Percentiles rank a stretch among this genome's conserved stretches.
These are phyloP conservation scores for Thecamonas trahens DNA, from an alignment of 78 protist species.

Conservation along the genomic window DNA sequence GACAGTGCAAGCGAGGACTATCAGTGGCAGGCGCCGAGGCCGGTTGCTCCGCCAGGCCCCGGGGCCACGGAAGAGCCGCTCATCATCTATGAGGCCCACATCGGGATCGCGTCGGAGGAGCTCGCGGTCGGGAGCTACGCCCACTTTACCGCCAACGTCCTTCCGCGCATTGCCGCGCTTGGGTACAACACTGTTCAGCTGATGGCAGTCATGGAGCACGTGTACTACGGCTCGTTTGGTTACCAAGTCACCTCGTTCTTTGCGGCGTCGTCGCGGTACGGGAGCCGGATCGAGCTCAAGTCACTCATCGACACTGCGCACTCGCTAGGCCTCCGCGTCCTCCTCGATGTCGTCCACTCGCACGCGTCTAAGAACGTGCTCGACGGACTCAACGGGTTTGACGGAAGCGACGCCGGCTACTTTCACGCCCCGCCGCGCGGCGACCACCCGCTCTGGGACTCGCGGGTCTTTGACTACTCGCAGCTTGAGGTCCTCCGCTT, in stretches of 20 bases:
- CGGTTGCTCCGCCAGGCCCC: slow-evolving; percentile 31
- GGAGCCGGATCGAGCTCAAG: slow-evolving; percentile 67
- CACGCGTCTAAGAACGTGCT: slow-evolving; percentile 48
- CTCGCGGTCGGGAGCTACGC: slow-evolving; percentile 35
- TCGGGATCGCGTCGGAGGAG: slow-evolving; percentile 81
- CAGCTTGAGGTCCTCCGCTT: slow-evolving; percentile 79
- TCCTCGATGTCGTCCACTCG: slow-evolving; percentile 87
- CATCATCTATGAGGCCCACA: slow-evolving; percentile 71
- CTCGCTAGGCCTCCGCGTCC: slow-evolving; percentile 64
- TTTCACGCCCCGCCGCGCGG: slow-evolving; percentile 82
- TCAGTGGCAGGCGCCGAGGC: slow-evolving; percentile 60
- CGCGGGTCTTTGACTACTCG: slow-evolving; percentile 85
- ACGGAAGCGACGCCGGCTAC: slow-evolving; percentile 77
- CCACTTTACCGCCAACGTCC: slow-evolving; percentile 19
- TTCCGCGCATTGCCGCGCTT: slow-evolving; percentile 10
- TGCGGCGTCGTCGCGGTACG: slow-evolving; percentile 49
- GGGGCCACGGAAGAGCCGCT: slow-evolving; percentile 46
- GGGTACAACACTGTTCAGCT: slow-evolving; percentile 85
- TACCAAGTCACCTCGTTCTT: slow-evolving; percentile 76
- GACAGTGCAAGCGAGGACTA: slow-evolving; percentile 32
- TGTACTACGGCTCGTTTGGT: slow-evolving; percentile 91
- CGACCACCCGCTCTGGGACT: slow-evolving; percentile 73
- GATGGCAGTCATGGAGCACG: slow-evolving; percentile 96
- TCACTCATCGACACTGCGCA: slow-evolving; percentile 75
- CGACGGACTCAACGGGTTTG: slow-evolving; percentile 85